Evolutionary conservation across 2,329 filamentous ascomycete species (phyloP).

Genomic region (Xylariales sp.): DNA sequence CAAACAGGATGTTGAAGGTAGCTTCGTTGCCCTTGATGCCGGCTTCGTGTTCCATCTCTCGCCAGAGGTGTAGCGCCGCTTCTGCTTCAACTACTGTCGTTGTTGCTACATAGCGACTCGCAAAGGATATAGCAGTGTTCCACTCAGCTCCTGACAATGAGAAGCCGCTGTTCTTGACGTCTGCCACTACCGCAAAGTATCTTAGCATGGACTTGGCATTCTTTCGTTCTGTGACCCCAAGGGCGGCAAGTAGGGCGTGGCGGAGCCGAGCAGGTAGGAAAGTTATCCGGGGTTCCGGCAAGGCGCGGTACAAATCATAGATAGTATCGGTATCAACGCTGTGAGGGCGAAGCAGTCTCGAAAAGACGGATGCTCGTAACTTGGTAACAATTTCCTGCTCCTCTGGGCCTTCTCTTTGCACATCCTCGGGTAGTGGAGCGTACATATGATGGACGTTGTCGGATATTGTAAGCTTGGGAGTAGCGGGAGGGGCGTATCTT

Average conservation of each 20-base stretch:
- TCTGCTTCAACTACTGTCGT: slow-evolving; percentile 58
- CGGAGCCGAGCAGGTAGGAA: slow-evolving; percentile 49
- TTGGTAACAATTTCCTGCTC: slow-evolving; percentile 31
- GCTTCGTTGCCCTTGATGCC: slow-evolving; percentile 63
- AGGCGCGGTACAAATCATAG: slow-evolving; percentile 42
- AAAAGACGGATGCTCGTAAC: slow-evolving; percentile 36
- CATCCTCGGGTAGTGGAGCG: slow-evolving; percentile 39
- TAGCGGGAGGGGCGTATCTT: slow-evolving; percentile 47
- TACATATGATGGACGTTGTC: slow-evolving; percentile 44
- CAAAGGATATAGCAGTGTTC: slow-evolving; percentile 79
- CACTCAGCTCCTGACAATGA: slow-evolving; percentile 66
- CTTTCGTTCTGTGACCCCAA: slow-evolving; percentile 59
- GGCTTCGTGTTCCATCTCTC: slow-evolving; percentile 77
- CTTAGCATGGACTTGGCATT: slow-evolving; percentile 64
- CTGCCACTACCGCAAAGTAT: slow-evolving; percentile 78
- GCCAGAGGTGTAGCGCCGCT: slow-evolving; percentile 73
- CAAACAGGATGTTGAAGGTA: slow-evolving; percentile 93
- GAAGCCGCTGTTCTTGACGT: slow-evolving; percentile 72
- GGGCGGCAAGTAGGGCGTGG: slow-evolving; percentile 60
- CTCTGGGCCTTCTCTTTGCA: slow-evolving; percentile 29
- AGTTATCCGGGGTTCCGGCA: slow-evolving; percentile 50
- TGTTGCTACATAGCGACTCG: slow-evolving; percentile 62
- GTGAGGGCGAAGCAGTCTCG: slow-evolving; percentile 37
- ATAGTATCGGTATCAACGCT: slow-evolving; percentile 38
- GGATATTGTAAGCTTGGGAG: slow-evolving; percentile 44